Evolutionary conservation across 306 rosid genomes (phyloP), one percentile per base, ranked within the genome.

Genomic region (Glycyrrhiza uralensis): DNA sequence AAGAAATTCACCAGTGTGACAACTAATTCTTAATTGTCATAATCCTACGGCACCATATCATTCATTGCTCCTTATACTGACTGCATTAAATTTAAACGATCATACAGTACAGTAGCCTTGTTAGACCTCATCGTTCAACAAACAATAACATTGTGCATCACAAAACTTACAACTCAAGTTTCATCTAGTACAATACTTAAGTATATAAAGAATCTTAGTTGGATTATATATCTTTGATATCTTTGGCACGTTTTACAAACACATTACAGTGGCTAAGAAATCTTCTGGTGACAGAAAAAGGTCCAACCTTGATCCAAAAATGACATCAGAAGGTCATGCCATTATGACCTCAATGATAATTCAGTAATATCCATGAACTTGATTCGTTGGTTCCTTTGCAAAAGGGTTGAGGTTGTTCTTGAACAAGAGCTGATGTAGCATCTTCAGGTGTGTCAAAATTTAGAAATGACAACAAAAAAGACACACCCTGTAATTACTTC

Each of bases 401-500:
- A 22, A 55, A 54, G 30, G 68, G 52, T 74, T 68, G 59, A 74
- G 69, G 36, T 51, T 13, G 18, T 66, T 83, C 50, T 52, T 74
- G 80, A 59, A 75, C 70, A 50, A 47, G 59, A 29, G 75, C 49
- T 10, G 76, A 35, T 52, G 29, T 22, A 50, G 71, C 76, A 66
- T 72, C 51, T n/a, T 39, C 41, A 33, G 51, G 82, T 72, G 81
- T 50, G 69, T 41, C 70, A 41, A 35, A 47, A 58, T 75, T 61
- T 46, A 60, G 47, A 76, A 51, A 57, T 46, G 49, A 8, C 20
- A 58, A 58, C 52, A 64, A 30, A 44, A n/a, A 47, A 2, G 54
- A 47, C 50, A 47, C 81, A 50, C 74, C 75, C 6, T 66, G n/a
- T 76, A 66, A 85, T 73, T 83, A 95, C 90, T 85, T 92, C 77